These are phyloP conservation scores for Plectosphaerella plurivora DNA, from an alignment of 2,329 filamentous ascomycete genomes.

Conservation along the genomic window DNA sequence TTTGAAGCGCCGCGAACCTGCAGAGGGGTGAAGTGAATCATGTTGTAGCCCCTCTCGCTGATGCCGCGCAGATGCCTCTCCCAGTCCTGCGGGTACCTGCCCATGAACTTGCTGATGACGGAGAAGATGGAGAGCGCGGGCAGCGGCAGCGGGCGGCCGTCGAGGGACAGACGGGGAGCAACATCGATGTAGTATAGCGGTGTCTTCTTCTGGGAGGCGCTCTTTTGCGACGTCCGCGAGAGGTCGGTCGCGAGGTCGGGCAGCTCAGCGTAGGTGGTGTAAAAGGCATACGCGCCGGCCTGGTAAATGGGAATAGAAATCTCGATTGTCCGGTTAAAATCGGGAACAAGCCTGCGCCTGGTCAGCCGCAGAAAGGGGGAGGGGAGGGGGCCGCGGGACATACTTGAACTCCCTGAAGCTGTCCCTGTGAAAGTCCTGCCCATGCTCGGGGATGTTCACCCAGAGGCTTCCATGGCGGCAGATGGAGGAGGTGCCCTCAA, in stretches of 20 bases:
- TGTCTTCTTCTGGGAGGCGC: constrained; percentile 60
- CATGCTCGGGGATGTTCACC: constrained; percentile 87
- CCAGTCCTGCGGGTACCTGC: constrained; percentile 85
- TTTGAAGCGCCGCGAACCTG: constrained; percentile 87
- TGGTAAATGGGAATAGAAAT: constrained; percentile 82
- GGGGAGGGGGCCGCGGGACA: constrained; percentile 22
- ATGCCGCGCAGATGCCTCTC: constrained; percentile 85
- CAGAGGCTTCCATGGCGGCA: constrained; percentile 91
- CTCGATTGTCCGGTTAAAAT: constrained; percentile 88
- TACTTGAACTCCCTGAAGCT: constrained; percentile 88
- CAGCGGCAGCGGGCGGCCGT: constrained; percentile 70
- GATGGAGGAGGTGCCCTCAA: constrained; percentile 93
- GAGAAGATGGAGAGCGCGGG: constrained; percentile 90
- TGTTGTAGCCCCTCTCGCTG: constrained; percentile 90
- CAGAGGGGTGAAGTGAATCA: constrained; percentile 96
- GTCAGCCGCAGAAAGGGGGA: neutral
- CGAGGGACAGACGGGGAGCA: constrained; percentile 71
- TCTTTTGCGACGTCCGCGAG: constrained; percentile 38
- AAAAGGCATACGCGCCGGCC: constrained; percentile 89
- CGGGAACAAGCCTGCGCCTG: constrained; percentile 68
- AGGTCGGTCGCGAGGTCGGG: constrained; percentile 66
- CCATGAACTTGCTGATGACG: constrained; percentile 97
- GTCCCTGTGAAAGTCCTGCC: constrained; percentile 69
- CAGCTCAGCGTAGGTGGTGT: constrained; percentile 85
- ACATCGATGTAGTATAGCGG: constrained; percentile 90